Evolutionary conservation across 2,329 filamentous ascomycete genomes (phyloP), one percentile per base, ranked within the genome.

Genomic region (Ceratocystis papillata): DNA sequence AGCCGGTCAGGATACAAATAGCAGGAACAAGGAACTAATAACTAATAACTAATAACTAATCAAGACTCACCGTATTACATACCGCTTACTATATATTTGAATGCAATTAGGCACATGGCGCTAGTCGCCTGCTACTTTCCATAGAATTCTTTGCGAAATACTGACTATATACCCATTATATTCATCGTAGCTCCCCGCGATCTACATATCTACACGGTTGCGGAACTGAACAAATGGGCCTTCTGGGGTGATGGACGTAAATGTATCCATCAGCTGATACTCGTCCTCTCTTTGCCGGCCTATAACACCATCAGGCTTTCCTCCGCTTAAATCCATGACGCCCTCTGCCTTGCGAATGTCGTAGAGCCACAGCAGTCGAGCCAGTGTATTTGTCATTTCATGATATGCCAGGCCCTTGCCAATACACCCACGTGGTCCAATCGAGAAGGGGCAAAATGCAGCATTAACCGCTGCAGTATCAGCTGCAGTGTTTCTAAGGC

Each of bases 401-500:
- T 82, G 79, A 70, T 88, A 87, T 1, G 86, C 86, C 57, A 88
- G 75, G 0, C 81, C 80, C 78, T 89, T 89, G 0, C 87, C 87
- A 65, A 90, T 88, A 72, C 87, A 90, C 1, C 86, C 86, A 10
- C 87, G 77, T 0, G 86, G 84, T 0, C 87, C 87, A 68, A 89
- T 77, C 59, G 82, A 85, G 71, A 90, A 90, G 1, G 89, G 87
- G 69, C 86, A 90, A 75, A 89, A 93, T 0, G 88, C 88, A 44
- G 79, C 80, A 63, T 87, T 81, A 1, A 87, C 86, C 4, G 77
- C 72, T 2, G 78, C 76, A 1, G 83, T 76, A 64, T 83, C 81
- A 1, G 79, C 78, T 67, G 81, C 79, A 4, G 76, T 80, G 0
- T 79, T 78, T 37, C 73, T 70, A 66, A 73, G 74, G 48, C 76